Conservation (phyloP, 2,329 filamentous ascomycete species). For the Stachybotrys chartarum region DNA sequence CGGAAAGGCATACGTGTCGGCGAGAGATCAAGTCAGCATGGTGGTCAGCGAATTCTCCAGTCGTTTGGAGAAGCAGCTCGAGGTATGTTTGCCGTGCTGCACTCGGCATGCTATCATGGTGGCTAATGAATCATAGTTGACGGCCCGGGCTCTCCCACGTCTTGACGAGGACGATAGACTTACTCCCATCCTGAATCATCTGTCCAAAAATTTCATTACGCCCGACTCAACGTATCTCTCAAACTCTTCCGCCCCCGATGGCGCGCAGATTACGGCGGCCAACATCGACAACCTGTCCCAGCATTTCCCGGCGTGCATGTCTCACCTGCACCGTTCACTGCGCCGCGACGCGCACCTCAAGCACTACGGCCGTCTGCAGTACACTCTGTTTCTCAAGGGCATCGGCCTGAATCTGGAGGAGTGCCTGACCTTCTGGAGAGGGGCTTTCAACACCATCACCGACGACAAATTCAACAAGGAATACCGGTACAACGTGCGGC, state of each 20-base stretch:
- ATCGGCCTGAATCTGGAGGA: constrained; percentile 91
- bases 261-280: constrained; percentile 67
- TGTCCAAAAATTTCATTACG: constrained; percentile 94
- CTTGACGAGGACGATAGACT: constrained; percentile 95
- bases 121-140: constrained; percentile 48
- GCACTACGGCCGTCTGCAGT: constrained; percentile 88
- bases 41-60: constrained; percentile 80
- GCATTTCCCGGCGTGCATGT: constrained; percentile 92
- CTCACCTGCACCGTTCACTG: constrained; percentile 77
- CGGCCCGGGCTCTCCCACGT: constrained; percentile 81
- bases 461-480: constrained; percentile 97
- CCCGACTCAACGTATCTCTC: constrained; percentile 74
- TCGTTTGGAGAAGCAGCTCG: constrained; percentile 72
- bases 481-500: constrained; percentile 95
- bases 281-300: constrained; percentile 73
- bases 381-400: constrained; percentile 93
- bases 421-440: constrained; percentile 85
- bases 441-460: constrained; percentile 74
- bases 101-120: neutral
- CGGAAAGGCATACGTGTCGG: constrained; percentile 88
- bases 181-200: constrained; percentile 58
- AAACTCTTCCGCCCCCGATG: constrained; percentile 55
- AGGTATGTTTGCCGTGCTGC: constrained; percentile 43
- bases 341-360: constrained; percentile 87
- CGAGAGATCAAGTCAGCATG: constrained; percentile 80